Conservation (phyloP, 75 land plant genomes). For the Cryptomeria japonica region DNA sequence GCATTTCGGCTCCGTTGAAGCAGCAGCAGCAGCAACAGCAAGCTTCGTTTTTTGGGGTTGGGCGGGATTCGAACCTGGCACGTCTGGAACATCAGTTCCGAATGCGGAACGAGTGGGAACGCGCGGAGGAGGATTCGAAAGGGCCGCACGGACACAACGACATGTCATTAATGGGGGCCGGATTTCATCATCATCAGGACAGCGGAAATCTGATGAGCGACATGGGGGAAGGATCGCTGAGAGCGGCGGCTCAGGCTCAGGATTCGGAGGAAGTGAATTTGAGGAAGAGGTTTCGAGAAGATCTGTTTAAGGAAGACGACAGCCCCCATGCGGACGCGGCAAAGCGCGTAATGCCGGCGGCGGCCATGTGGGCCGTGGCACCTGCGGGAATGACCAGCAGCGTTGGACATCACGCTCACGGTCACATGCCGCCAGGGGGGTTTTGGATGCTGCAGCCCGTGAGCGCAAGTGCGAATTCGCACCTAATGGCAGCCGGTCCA, state of each 20-base stretch:
- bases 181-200: conserved; percentile 50
- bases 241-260: conserved; percentile 13
- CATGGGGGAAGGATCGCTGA: conserved; percentile 14
- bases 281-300: conserved; percentile 58
- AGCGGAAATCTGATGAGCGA: conserved; percentile 16
- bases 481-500: conserved; percentile 25
- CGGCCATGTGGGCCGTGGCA: conserved; percentile 65
- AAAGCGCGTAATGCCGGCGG: conserved; percentile 8
- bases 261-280: conserved; percentile 28
- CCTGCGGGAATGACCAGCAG: conserved; percentile 25
- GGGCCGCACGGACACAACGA: conserved; percentile 3
- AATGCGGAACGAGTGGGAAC: conserved; percentile 20
- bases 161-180: conserved; percentile 31
- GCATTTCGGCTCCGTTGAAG: conserved; percentile 12
- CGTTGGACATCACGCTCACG: not conserved
- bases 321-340: conserved; percentile 1
- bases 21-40: conserved; percentile 4
- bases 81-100: conserved; percentile 1
- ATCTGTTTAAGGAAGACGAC: conserved; percentile 69
- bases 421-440: conserved; percentile 44
- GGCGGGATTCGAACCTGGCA: not conserved
- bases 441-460: conserved; percentile 84
- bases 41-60: not conserved
- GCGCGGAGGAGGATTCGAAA: conserved; percentile 17
- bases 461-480: conserved; percentile 31